These are phyloP conservation scores for Lathyrus sativus DNA, from an alignment of 306 rosid genomes.

Conservation along the genomic window DNA sequence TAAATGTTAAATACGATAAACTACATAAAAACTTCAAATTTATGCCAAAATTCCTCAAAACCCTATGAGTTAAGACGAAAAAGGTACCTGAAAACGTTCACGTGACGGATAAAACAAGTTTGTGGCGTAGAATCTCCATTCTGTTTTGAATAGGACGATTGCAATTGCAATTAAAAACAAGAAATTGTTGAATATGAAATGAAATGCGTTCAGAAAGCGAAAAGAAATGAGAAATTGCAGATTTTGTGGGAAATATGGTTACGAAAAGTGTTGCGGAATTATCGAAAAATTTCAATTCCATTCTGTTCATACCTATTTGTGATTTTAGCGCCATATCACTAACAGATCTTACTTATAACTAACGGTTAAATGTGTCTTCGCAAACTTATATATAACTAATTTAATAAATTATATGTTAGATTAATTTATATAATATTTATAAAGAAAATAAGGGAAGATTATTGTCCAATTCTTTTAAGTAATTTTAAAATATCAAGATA, in stretches of 20 bases:
- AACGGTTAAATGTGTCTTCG: background rate
- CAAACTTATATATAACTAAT: too few relatives aligned
- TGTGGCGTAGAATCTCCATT: background rate
- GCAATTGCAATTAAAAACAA: background rate
- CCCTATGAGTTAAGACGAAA: conserved; percentile 1
- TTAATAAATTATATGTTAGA: too few relatives aligned
- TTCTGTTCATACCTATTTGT: conserved; percentile 32
- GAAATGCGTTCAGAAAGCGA: background rate
- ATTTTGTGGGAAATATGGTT: conserved; percentile 31
- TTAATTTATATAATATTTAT: too few relatives aligned
- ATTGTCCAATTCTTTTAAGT: too few relatives aligned
- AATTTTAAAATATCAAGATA: too few relatives aligned
- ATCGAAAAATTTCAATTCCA: conserved; percentile 42
- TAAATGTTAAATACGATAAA: background rate
- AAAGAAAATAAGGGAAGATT: too few relatives aligned
- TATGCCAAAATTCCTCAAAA: background rate
- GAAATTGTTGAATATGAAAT: background rate
- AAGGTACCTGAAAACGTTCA: conserved; percentile 34
- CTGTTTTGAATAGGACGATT: background rate
- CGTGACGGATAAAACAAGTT: background rate
- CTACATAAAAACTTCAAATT: background rate
- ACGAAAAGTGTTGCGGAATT: conserved; percentile 45
- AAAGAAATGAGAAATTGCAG: conserved; percentile 43
- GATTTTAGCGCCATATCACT: conserved; percentile 37
- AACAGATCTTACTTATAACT: background rate